Conservation (phyloP, 345 rosid species). For the Eucalyptus marginata region DNA sequence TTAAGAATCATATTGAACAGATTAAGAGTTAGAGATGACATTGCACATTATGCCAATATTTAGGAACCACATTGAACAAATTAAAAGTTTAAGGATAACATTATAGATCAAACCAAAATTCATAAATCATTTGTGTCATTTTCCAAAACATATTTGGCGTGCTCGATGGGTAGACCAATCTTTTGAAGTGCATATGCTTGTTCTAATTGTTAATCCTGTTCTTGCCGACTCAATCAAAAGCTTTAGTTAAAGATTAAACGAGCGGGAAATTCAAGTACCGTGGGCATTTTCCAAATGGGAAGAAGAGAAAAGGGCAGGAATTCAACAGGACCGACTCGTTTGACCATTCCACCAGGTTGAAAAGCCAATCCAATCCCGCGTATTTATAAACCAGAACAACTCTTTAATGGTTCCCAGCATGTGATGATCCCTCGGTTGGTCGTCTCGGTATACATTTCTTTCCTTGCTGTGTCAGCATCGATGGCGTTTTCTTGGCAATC, state of each 20-base stretch:
- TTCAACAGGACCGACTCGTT: background rate
- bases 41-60: background rate
- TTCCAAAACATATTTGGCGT: background rate
- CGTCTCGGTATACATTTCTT: background rate
- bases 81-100: background rate
- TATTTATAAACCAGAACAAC: background rate
- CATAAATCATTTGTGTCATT: background rate
- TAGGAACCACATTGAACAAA: fast-evolving
- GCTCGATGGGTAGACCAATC: background rate
- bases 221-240: background rate
- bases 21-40: background rate
- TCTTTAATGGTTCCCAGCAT: background rate
- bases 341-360: background rate
- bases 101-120: background rate
- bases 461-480: background rate
- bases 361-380: background rate
- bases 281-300: background rate
- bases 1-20: fast-evolving
- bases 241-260: background rate
- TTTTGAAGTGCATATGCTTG: background rate
- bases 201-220: background rate
- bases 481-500: background rate
- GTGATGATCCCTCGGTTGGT: background rate
- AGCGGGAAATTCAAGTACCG: background rate
- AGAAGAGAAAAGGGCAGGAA: background rate